Evolutionary conservation across 257 asterid species (phyloP).

Genomic region (Solanum stenotomum): DNA sequence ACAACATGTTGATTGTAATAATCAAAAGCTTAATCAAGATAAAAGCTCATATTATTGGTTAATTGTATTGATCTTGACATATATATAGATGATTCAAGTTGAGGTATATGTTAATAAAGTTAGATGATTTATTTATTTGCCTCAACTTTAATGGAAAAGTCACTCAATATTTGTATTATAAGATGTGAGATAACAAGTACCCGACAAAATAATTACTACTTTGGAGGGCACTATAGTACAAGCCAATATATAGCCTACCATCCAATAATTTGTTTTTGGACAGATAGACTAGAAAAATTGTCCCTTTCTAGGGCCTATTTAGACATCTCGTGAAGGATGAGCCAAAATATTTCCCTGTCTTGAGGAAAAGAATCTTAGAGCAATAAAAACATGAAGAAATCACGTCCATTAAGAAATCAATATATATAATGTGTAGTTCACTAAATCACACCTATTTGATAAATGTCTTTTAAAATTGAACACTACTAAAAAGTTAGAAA

Average conservation of each 20-base stretch:
- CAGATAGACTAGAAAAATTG: background rate
- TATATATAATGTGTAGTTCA: too few relatives aligned
- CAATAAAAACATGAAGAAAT: background rate
- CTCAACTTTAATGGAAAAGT: background rate
- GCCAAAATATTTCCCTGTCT: constrained; percentile 30
- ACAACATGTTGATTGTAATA: background rate
- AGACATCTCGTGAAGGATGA: constrained; percentile 39
- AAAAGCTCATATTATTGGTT: background rate
- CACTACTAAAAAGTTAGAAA: too few relatives aligned
- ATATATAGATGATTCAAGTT: background rate
- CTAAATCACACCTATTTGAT: too few relatives aligned
- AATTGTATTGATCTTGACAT: background rate
- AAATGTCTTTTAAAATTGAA: too few relatives aligned
- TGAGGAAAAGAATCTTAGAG: constrained; percentile 23
- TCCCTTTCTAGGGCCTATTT: background rate
- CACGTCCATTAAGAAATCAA: background rate
- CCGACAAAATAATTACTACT: background rate
- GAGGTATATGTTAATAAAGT: background rate
- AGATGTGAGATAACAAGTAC: background rate
- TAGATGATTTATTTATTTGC: background rate
- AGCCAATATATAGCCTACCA: background rate
- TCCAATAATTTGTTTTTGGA: background rate
- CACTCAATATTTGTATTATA: background rate
- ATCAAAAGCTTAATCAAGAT: background rate
- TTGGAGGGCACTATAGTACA: background rate